A percentile compares a stretch with the other conserved stretches of the same genome.
phyloP scores from a whole-genome alignment of 2,329 filamentous ascomycete genomes.

The Trichoderma sp. region DNA sequence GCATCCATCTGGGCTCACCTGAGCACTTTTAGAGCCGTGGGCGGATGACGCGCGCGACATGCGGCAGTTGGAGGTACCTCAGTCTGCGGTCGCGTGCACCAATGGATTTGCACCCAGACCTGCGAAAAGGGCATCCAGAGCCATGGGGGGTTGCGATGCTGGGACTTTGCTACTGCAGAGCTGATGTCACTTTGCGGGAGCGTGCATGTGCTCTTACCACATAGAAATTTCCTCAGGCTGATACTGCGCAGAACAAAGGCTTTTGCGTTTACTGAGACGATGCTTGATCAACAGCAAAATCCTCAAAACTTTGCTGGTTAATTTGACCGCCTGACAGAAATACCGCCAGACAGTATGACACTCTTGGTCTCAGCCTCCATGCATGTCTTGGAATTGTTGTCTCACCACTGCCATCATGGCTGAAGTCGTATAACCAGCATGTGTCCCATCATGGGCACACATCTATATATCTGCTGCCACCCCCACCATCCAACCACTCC shows the following conservation, averaged over 20 bases:
- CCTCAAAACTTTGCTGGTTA: background rate
- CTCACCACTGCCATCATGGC: background rate
- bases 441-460: background rate
- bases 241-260: background rate
- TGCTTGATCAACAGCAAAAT: background rate
- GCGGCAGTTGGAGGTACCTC: background rate
- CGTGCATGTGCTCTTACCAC: background rate
- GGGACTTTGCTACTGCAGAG: background rate
- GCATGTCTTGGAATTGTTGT: background rate
- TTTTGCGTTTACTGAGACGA: background rate
- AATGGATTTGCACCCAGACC: background rate
- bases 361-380: background rate
- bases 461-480: constrained; percentile 2
- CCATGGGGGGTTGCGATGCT: background rate
- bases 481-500: background rate
- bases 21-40: constrained; percentile 8
- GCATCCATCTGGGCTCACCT: constrained; percentile 14
- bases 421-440: background rate
- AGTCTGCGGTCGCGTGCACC: constrained; percentile 17
- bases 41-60: constrained; percentile 23
- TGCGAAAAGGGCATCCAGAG: background rate
- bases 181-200: constrained; percentile 11
- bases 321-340: background rate
- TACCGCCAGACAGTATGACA: background rate
- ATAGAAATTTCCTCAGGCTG: background rate